phyloP scores from a whole-genome alignment of 2,329 filamentous ascomycete genomes.

The Colletotrichum sublineola region DNA sequence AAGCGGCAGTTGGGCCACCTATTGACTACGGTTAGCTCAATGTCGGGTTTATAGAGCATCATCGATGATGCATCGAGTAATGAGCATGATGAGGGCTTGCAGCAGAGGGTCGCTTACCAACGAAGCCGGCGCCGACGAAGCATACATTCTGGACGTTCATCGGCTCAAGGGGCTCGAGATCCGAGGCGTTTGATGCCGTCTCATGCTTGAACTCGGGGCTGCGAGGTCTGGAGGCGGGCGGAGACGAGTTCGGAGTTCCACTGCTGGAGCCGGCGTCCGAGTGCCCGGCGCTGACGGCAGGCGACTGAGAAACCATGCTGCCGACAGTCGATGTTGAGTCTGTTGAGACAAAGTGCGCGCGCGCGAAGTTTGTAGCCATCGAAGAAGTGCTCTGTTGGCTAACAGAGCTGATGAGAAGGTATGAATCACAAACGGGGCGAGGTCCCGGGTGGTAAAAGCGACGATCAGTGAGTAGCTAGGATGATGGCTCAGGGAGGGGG shows the following conservation, averaged over 20 bases:
- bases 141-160: constrained; percentile 67
- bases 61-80: neutral
- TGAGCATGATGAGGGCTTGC: constrained; percentile 6
- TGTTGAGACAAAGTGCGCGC: constrained; percentile 25
- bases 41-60: neutral
- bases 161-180: constrained; percentile 38
- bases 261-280: constrained; percentile 40
- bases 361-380: constrained; percentile 37
- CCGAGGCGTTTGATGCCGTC: neutral
- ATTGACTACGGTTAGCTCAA: constrained; percentile 26
- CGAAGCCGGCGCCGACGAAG: constrained; percentile 82
- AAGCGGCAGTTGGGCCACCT: constrained; percentile 82
- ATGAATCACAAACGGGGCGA: constrained; percentile 1
- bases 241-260: constrained; percentile 42
- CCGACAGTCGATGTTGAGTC: constrained; percentile 40
- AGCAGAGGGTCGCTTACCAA: constrained; percentile 67
- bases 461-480: neutral
- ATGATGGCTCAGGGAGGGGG: neutral
- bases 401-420: constrained; percentile 20
- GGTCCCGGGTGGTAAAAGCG: constrained; percentile 15
- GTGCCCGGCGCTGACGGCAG: constrained; percentile 34
- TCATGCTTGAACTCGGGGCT: constrained; percentile 40
- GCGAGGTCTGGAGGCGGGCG: constrained; percentile 41
- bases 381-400: constrained; percentile 18
- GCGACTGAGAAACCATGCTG: constrained; percentile 38